phyloP scores from a whole-genome alignment of 1,139 yeast genomes.

The Kodamaea arcana region DNA sequence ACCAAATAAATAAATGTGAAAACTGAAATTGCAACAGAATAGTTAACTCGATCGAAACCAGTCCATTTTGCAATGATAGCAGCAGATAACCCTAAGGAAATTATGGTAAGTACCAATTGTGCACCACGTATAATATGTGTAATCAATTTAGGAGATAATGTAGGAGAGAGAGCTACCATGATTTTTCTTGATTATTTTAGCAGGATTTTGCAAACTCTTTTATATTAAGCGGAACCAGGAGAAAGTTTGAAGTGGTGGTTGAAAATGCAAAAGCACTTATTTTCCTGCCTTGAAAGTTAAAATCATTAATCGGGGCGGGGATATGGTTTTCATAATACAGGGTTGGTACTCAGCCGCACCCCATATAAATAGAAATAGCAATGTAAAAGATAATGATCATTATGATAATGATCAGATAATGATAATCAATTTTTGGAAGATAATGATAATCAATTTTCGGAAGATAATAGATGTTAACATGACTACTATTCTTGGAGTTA shows the following conservation, averaged over 20 bases:
- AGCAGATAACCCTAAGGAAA: conserved; percentile 25
- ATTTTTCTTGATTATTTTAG: neutral
- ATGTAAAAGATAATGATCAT: too few relatives aligned
- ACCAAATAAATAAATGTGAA: conserved; percentile 17
- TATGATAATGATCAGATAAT: too few relatives aligned
- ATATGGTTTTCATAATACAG: neutral
- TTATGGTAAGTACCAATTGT: conserved; percentile 23
- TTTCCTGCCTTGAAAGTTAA: too few relatives aligned
- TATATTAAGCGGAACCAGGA: too few relatives aligned
- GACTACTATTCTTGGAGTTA: too few relatives aligned
- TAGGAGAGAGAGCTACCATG: conserved; percentile 13
- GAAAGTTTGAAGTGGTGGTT: too few relatives aligned
- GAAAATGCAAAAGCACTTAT: neutral
- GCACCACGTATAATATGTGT: conserved; percentile 3
- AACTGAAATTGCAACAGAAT: conserved; percentile 20
- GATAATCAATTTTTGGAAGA: too few relatives aligned
- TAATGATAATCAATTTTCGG: too few relatives aligned
- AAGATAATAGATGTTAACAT: too few relatives aligned
- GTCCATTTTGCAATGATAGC: conserved; percentile 10
- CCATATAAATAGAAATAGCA: too few relatives aligned
- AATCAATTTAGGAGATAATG: conserved; percentile 4
- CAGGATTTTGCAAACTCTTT: neutral
- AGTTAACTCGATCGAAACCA: conserved; percentile 14
- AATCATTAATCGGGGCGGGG: conserved; percentile 1
- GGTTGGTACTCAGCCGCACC: neutral